Percentiles rank a stretch among this genome's conserved stretches.
These are phyloP conservation scores for Sugiyamaella americana DNA, from an alignment of 805 yeast species.

Conservation along the genomic window DNA sequence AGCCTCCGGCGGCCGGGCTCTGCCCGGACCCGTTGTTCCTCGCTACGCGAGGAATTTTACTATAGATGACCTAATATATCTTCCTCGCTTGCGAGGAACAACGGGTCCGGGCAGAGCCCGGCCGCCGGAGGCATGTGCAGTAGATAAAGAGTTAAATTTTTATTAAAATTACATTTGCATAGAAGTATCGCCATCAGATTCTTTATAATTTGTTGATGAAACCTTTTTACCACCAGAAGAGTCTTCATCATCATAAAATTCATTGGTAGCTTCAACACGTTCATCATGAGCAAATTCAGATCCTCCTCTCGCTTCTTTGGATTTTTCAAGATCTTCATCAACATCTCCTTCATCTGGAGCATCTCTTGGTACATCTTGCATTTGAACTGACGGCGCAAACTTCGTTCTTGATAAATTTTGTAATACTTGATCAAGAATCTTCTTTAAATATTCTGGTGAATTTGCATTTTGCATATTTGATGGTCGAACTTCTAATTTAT, in stretches of 20 bases:
- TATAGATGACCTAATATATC: too few relatives aligned
- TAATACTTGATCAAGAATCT: constrained; percentile 69
- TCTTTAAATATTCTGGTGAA: constrained; percentile 84
- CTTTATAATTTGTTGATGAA: constrained; percentile 11
- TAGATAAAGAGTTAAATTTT: too few relatives aligned
- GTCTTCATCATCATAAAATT: constrained; percentile 66
- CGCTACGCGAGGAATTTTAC: too few relatives aligned
- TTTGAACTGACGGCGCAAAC: constrained; percentile 93
- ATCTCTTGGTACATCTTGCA: constrained; percentile 83
- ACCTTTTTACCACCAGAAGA: constrained; percentile 33
- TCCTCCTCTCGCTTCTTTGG: constrained; percentile 88
- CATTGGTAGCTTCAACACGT: constrained; percentile 62
- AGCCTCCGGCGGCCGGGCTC: too few relatives aligned
- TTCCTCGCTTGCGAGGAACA: too few relatives aligned
- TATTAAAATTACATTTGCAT: constrained; percentile 1
- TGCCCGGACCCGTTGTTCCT: too few relatives aligned
- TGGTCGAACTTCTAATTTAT: constrained; percentile 88
- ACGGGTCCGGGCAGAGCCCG: too few relatives aligned
- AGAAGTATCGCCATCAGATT: not conserved
- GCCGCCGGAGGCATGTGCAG: too few relatives aligned
- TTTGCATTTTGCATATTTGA: constrained; percentile 96
- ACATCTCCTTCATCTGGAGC: constrained; percentile 78
- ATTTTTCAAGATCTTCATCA: constrained; percentile 72
- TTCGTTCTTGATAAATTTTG: constrained; percentile 78
- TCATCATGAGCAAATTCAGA: constrained; percentile 79